Evolutionary conservation across 306 rosid genomes (phyloP).

Genomic region (Malus fusca): DNA sequence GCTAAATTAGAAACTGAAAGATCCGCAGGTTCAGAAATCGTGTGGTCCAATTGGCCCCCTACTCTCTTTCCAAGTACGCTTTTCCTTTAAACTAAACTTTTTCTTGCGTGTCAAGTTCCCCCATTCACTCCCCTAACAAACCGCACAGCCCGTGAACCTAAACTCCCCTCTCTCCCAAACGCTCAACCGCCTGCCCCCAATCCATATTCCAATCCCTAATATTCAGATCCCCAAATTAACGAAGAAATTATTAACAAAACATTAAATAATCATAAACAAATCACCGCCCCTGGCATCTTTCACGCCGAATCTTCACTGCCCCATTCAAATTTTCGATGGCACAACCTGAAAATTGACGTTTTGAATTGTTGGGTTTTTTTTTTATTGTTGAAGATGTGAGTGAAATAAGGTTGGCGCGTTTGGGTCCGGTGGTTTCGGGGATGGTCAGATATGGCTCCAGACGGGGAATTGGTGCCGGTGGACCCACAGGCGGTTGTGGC

Average conservation of each 20-base stretch:
- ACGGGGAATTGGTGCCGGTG: conserved; percentile 62
- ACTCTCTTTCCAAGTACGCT: background rate
- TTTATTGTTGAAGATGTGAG: conserved; percentile 7
- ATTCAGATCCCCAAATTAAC: background rate
- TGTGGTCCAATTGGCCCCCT: background rate
- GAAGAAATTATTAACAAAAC: background rate
- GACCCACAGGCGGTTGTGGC: conserved; percentile 49
- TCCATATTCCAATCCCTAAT: background rate
- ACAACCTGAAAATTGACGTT: background rate
- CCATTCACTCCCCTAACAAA: background rate
- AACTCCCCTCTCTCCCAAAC: background rate
- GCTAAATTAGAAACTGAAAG: background rate
- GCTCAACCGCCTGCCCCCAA: background rate
- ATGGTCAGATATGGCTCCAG: conserved; percentile 66
- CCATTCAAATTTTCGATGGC: background rate
- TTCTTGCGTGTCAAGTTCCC: conserved; percentile 10
- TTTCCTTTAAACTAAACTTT: background rate
- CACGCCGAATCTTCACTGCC: background rate
- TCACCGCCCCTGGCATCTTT: background rate
- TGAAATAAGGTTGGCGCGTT: background rate
- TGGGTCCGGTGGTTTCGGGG: conserved; percentile 23
- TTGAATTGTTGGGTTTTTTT: background rate
- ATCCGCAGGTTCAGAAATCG: background rate
- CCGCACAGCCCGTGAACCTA: background rate
- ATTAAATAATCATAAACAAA: background rate